These are phyloP conservation scores for Gymnopilus junonius DNA, from an alignment of 768 basidiomycete species.

Conservation along the genomic window DNA sequence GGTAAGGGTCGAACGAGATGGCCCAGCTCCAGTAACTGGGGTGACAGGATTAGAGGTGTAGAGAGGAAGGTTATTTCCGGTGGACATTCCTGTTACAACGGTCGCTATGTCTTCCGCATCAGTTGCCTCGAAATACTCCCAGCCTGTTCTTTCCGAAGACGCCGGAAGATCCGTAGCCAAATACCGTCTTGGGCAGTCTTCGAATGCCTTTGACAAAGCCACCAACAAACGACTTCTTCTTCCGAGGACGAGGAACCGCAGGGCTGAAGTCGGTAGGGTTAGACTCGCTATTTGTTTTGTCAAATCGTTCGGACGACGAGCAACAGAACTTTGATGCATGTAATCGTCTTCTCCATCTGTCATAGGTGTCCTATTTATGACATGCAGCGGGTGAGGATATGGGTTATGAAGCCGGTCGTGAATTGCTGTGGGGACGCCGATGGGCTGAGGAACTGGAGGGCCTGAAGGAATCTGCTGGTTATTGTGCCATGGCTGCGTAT, in stretches of 20 bases:
- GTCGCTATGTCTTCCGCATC: constrained; percentile 28
- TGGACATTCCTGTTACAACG: constrained; percentile 14
- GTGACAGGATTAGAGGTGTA: constrained; percentile 39
- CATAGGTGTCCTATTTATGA: constrained; percentile 14
- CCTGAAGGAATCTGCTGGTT: constrained; percentile 4
- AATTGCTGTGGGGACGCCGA: constrained; percentile 13
- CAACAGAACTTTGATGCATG: background rate
- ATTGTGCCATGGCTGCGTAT: constrained; percentile 15
- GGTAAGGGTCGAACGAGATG: constrained; percentile 10
- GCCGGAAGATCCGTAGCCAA: constrained; percentile 32
- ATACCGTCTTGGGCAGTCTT: constrained; percentile 35
- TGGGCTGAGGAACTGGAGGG: constrained; percentile 16
- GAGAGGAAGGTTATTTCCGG: constrained; percentile 30
- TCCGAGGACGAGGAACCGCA: constrained; percentile 14
- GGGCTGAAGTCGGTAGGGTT: background rate
- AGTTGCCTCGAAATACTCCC: constrained; percentile 23
- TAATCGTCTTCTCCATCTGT: constrained; percentile 4
- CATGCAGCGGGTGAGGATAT: constrained; percentile 8
- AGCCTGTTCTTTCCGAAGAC: constrained; percentile 22
- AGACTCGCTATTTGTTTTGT: background rate
- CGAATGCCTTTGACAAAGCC: constrained; percentile 41
- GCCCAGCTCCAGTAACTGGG: constrained; percentile 20
- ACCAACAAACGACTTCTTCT: constrained; percentile 37
- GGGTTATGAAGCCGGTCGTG: constrained; percentile 14
- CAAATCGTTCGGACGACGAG: constrained; percentile 1